phyloP scores from a whole-genome alignment of 305 asterid species.

The Fraxinus platypoda region DNA sequence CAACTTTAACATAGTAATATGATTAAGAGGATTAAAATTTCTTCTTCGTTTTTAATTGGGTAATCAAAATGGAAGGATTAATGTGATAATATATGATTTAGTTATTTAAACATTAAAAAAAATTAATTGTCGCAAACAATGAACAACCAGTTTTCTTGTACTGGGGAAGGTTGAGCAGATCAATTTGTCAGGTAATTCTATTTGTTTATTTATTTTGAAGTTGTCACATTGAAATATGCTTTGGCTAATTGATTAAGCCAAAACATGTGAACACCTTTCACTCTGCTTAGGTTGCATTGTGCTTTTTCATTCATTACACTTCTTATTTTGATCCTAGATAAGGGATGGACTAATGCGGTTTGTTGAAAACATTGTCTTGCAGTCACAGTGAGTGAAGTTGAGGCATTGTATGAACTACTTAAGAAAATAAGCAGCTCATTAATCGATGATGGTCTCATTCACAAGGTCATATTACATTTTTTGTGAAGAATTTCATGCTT shows the following conservation, averaged over 20 bases:
- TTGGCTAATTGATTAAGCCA: neutral
- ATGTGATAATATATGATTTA: too few relatives aligned
- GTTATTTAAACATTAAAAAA: too few relatives aligned
- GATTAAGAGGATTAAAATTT: neutral
- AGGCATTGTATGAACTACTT: conserved; percentile 64
- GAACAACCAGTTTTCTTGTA: too few relatives aligned
- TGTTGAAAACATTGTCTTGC: conserved; percentile 17
- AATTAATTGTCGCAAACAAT: too few relatives aligned
- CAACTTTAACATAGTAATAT: too few relatives aligned
- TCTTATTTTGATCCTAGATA: neutral
- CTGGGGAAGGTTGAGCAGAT: too few relatives aligned
- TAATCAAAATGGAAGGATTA: too few relatives aligned
- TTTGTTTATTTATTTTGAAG: too few relatives aligned
- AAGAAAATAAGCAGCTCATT: too few relatives aligned
- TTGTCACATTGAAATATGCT: neutral
- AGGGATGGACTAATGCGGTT: neutral
- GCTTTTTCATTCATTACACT: neutral
- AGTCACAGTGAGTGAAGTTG: conserved; percentile 85
- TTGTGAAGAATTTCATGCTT: neutral
- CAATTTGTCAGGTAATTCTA: too few relatives aligned
- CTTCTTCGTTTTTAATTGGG: too few relatives aligned
- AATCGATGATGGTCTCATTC: conserved; percentile 77
- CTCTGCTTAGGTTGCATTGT: neutral
- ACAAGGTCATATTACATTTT: conserved; percentile 47
- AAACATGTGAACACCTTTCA: too few relatives aligned